Base-by-base conservation (phyloP, 768 basidiomycete genomes). In the Lactarius hengduanensis region DNA sequence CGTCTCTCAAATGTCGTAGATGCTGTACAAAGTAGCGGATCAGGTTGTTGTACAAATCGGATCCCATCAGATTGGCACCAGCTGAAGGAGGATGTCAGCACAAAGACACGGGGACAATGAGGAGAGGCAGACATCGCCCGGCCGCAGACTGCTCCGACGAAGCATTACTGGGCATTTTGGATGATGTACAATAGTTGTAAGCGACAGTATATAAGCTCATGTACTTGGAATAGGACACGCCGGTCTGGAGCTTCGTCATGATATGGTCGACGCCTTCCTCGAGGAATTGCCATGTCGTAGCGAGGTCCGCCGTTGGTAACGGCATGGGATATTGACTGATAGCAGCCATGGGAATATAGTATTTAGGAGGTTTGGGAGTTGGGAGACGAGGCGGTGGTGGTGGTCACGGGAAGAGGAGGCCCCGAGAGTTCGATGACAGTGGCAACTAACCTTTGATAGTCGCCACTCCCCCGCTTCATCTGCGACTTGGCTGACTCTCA, bases 151-250 rank as follows among this genome's bases (percentile, higher is more conserved):
- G 71, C n/a, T 73, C 72, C 30, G 80, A 77, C 22, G 80, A 78
- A 28, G 74, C 78, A 57, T 82, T 81, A 72, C 76, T 71, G 26
- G 84, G 85, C 87, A 89, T 90, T 76, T 88, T 89, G 3, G 90
- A 91, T 34, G 90, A 91, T 32, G 93, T 98, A 75, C 97, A 99
- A 76, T 96, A 98, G 80, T 98, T 98, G 82, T 99, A 98, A 10
- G 93, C 91, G 61, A 94, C 92, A 28, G 95, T 96, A 78, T 98
- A 94, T 66, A 87, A 81, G 69, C 76, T 83, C 92, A 90, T 94
- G 76, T 94, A 93, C 82, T 87, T 92, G 67, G 90, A 90, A 78
- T 91, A 92, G 26, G 92, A 92, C 61, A 94, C 89, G 67, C 92
- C 92, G 0, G 90, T 91, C 73, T 92, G 90, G 22, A 93, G 81